Conservation (phyloP, 345 rosid species). For the Lepidium didymum region DNA sequence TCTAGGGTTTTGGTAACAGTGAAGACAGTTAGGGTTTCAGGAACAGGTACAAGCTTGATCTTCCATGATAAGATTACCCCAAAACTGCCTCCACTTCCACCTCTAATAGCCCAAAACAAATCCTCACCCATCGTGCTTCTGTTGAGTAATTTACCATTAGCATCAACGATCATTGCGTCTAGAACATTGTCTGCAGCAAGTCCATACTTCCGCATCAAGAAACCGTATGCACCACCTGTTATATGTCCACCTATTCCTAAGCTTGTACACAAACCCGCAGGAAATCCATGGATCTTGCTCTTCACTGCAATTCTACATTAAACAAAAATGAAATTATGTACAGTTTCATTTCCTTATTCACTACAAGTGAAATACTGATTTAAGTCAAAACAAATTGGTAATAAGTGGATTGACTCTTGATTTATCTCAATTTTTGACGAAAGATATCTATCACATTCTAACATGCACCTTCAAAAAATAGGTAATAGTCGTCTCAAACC, state of each 20-base stretch:
- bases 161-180: conserved; percentile 55
- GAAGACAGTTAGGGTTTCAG: conserved; percentile 44
- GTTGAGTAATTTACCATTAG: conserved; percentile 44
- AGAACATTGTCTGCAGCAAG: conserved; percentile 66
- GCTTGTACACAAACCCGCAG: conserved; percentile 47
- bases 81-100: conserved; percentile 61
- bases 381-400: no score
- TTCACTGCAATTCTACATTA: conserved; percentile 43
- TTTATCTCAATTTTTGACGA: no score
- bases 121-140: conserved; percentile 57
- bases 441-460: no score
- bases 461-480: no score
- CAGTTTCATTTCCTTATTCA: no score
- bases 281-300: conserved; percentile 48
- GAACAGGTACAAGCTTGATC: conserved; percentile 52
- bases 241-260: neutral
- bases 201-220: conserved; percentile 68
- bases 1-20: conserved; percentile 36
- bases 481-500: no score
- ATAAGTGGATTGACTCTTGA: no score
- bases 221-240: conserved; percentile 55
- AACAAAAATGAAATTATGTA: neutral
- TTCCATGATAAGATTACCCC: conserved; percentile 54
- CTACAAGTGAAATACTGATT: no score
- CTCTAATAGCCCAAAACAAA: conserved; percentile 59